A percentile compares a stretch with the other conserved stretches of the same genome.
Evolutionary conservation across 441 rosid genomes (phyloP).

Genomic region (Populus hybrid): DNA sequence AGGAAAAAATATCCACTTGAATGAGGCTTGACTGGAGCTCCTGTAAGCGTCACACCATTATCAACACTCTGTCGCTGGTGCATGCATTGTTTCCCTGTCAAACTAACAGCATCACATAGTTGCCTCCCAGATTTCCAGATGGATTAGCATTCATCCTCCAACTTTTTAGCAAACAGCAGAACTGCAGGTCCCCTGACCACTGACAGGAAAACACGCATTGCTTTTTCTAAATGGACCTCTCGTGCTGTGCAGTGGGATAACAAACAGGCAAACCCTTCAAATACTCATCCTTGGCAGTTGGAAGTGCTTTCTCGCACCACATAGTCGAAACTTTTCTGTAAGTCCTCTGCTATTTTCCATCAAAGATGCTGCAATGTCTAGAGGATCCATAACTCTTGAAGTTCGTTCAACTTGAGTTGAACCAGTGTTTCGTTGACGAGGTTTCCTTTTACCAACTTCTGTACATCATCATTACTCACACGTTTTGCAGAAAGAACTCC

Average conservation of each 20-base stretch:
- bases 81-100: conserved; percentile 83
- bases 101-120: conserved; percentile 83
- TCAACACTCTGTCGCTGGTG: conserved; percentile 56
- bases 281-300: conserved; percentile 71
- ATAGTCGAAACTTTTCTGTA: conserved; percentile 55
- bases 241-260: conserved; percentile 69
- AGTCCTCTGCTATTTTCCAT: conserved; percentile 68
- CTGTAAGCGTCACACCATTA: conserved; percentile 24
- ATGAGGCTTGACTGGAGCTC: conserved; percentile 44
- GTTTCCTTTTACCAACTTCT: conserved; percentile 53
- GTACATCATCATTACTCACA: conserved; percentile 48
- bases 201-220: conserved; percentile 59
- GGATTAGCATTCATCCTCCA: conserved; percentile 68
- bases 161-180: conserved; percentile 49
- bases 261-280: conserved; percentile 69
- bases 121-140: conserved; percentile 88
- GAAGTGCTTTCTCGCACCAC: conserved; percentile 79
- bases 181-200: conserved; percentile 84
- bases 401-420: conserved; percentile 47
- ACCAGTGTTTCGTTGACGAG: conserved; percentile 46
- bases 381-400: conserved; percentile 45
- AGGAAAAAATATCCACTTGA: conserved; percentile 77
- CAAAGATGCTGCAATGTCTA: conserved; percentile 61
- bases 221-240: conserved; percentile 61
- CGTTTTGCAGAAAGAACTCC: conserved; percentile 61